Base-by-base conservation (phyloP, 2,329 filamentous ascomycete genomes). In the Xylariaceae sp. region DNA sequence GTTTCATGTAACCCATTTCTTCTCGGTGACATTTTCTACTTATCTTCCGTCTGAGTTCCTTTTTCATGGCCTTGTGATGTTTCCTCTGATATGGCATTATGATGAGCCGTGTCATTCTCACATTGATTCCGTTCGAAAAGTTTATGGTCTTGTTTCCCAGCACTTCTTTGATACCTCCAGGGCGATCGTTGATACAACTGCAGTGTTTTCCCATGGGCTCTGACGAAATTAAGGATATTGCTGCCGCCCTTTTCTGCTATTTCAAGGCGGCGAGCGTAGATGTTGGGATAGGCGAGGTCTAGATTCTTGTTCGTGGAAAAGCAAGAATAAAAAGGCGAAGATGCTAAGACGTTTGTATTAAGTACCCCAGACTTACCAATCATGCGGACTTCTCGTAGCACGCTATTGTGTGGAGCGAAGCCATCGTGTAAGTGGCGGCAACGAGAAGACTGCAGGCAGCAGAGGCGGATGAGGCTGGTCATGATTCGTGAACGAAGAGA, bases 101-200 rank as follows among this genome's bases (percentile, higher is more conserved):
- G 49, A 56, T 54, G 57, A 58, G 51, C 58, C 52, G 52, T 55
- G 62, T 54, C 53, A 53, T 56, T 55, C 58, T 58, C 58, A 51
- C 53, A 58, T 61, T 60, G 58, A 57, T 62, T 63, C 56, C 55
- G 57, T 60, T 61, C 50, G 53, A 57, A 64, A 65, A 67, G 65
- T 62, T 63, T 65, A 59, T 59, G 64, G 64, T 61, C 61, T 63
- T 61, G 61, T 64, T 43, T 66, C 50, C 44, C 57, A 62, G 60
- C 51, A 57, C 60, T 63, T 66, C 54, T 64, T 64, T 65, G 67
- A 69, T 69, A 68, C 67, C 67, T 68, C 64, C 46, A 56, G 56
- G 61, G 64, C 65, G 63, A 66, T 65, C 61, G 54, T 63, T 65
- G 63, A 64, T 60, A 62, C 59, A 58, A 61, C 57, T 61, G 60